phyloP scores from a whole-genome alignment of 495 filamentous ascomycete genomes.

The Neurospora sp. region DNA sequence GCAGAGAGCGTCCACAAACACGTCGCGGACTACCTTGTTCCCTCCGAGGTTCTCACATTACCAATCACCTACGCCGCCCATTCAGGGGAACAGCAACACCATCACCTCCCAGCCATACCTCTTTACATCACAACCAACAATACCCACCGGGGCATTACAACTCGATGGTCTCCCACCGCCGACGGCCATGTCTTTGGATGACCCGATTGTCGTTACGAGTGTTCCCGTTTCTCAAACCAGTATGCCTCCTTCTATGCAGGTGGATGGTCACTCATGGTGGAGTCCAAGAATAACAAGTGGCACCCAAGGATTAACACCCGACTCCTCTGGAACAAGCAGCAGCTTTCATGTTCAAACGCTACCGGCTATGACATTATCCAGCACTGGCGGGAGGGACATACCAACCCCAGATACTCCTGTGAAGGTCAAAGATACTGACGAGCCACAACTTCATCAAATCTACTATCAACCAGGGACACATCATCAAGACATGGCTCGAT shows the following conservation, averaged over 20 bases:
- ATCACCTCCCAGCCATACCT: slow-evolving; percentile 9
- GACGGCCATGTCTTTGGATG: slow-evolving; percentile 19
- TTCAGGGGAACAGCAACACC: not conserved
- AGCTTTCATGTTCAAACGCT: slow-evolving; percentile 6
- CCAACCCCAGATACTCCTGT: not conserved
- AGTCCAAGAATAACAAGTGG: slow-evolving; percentile 3
- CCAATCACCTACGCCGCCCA: slow-evolving; percentile 1
- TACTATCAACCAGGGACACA: not conserved
- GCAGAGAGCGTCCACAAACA: slow-evolving; percentile 16
- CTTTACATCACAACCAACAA: slow-evolving; percentile 8
- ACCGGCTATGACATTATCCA: not conserved
- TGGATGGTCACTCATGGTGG: slow-evolving; percentile 15
- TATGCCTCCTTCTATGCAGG: slow-evolving; percentile 1
- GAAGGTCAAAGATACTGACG: not conserved
- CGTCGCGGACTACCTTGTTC: slow-evolving; percentile 20
- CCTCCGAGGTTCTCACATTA: slow-evolving; percentile 3
- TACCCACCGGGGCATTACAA: slow-evolving; percentile 1
- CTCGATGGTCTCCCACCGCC: not conserved
- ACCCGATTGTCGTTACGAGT: slow-evolving; percentile 2
- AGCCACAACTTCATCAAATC: not conserved
- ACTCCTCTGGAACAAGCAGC: not conserved
- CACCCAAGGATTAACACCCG: slow-evolving; percentile 8
- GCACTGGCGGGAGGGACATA: not conserved
- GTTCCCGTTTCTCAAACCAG: slow-evolving; percentile 5
- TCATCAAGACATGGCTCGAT: not conserved